phyloP scores from a whole-genome alignment of 441 rosid species.

The Kokia cookei region DNA sequence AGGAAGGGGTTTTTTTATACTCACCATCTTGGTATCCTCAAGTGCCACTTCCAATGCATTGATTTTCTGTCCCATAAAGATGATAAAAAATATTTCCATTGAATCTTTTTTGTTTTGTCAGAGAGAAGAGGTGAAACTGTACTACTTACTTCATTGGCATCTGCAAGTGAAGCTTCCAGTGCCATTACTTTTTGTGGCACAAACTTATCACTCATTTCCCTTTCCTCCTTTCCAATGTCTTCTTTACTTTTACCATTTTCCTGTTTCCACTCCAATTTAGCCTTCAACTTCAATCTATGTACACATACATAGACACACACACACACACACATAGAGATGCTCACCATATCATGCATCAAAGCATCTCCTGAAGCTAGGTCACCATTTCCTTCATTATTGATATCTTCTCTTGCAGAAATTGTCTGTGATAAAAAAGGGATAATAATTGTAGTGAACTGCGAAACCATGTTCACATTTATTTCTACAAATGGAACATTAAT shows the following conservation, averaged over 20 bases:
- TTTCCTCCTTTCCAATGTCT: background rate
- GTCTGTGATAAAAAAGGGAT: slow-evolving; percentile 22
- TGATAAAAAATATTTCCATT: background rate
- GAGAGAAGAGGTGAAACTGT: background rate
- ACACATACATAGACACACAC: too few relatives aligned
- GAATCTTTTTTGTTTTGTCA: background rate
- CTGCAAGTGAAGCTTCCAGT: slow-evolving; percentile 21
- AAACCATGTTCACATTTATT: background rate
- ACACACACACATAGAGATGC: background rate
- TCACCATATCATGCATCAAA: slow-evolving; percentile 6
- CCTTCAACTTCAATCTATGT: background rate
- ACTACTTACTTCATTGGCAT: slow-evolving; percentile 25
- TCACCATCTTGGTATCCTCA: slow-evolving; percentile 31
- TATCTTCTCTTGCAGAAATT: slow-evolving; percentile 28
- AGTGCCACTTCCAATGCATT: slow-evolving; percentile 30
- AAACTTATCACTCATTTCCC: background rate
- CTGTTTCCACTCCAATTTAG: slow-evolving; percentile 13
- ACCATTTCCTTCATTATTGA: slow-evolving; percentile 13
- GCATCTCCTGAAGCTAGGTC: slow-evolving; percentile 14
- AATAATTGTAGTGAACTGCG: background rate
- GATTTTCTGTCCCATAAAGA: slow-evolving; percentile 17
- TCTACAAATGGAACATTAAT: background rate
- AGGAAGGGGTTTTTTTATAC: background rate
- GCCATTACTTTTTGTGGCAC: slow-evolving; percentile 19
- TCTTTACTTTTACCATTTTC: slow-evolving; percentile 2